Conservation (phyloP, 2,329 filamentous ascomycete genomes). For the Gnomoniopsis smithogilvyi region DNA sequence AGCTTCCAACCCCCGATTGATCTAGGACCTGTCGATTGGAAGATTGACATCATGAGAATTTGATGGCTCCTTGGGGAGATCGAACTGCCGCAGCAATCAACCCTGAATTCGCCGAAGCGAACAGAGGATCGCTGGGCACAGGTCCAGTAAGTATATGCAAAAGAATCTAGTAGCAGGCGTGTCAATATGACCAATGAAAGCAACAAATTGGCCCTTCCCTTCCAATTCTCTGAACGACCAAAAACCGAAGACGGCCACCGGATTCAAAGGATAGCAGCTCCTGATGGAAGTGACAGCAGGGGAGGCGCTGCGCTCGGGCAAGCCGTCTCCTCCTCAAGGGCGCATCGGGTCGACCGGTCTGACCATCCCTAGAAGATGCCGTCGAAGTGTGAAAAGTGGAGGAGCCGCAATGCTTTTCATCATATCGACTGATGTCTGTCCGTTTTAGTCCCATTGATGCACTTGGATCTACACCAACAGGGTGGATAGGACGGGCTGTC, state of each 20-base stretch:
- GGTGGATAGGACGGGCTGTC: slow-evolving; percentile 67
- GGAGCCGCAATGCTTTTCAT: background rate
- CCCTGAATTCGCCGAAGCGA: slow-evolving; percentile 58
- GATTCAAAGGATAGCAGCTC: background rate
- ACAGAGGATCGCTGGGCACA: slow-evolving; percentile 83
- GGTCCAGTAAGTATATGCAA: slow-evolving; percentile 51
- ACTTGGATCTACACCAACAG: slow-evolving; percentile 54
- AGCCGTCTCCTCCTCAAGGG: slow-evolving; percentile 17
- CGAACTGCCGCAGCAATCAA: slow-evolving; percentile 85
- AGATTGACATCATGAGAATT: slow-evolving; percentile 72
- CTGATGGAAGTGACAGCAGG: slow-evolving; percentile 16
- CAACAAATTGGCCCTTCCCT: background rate
- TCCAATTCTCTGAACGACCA: background rate
- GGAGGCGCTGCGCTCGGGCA: background rate
- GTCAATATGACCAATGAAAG: background rate
- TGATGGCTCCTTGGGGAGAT: slow-evolving; percentile 81
- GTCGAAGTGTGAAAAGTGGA: background rate
- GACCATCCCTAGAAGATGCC: background rate
- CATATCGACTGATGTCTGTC: slow-evolving; percentile 49
- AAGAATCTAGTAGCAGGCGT: background rate
- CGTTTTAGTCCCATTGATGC: slow-evolving; percentile 62
- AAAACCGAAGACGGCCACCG: background rate
- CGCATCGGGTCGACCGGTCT: background rate
- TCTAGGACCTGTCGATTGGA: slow-evolving; percentile 98
- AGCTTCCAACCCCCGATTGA: slow-evolving; percentile 57